Conservation (phyloP, 2,329 filamentous ascomycete genomes). For the Colletotrichum eremochloae region DNA sequence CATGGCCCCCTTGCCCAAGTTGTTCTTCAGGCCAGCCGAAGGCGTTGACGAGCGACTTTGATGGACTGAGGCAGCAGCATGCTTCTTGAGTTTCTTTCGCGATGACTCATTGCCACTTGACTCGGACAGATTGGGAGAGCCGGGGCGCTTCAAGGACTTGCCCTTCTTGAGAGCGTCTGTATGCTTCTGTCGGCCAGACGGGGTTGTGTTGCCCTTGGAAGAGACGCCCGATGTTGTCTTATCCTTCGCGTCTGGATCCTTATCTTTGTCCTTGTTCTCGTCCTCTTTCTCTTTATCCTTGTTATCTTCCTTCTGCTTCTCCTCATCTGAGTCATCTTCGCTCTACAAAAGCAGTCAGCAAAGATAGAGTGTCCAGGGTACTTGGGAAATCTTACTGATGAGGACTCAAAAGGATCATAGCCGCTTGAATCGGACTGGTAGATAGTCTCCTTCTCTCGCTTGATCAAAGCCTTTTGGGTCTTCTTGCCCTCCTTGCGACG, state of each 20-base stretch:
- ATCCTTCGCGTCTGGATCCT: slow-evolving; percentile 71
- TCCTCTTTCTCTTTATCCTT: slow-evolving; percentile 50
- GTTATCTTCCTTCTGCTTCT: slow-evolving; percentile 51
- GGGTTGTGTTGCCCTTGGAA: slow-evolving; percentile 76
- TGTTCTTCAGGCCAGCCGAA: slow-evolving; percentile 58
- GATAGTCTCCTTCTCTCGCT: slow-evolving; percentile 87
- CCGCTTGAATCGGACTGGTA: slow-evolving; percentile 79
- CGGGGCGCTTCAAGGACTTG: slow-evolving; percentile 82
- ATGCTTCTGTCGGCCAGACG: slow-evolving; percentile 62
- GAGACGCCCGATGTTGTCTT: slow-evolving; percentile 69
- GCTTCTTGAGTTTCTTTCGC: slow-evolving; percentile 84
- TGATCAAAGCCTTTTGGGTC: slow-evolving; percentile 84
- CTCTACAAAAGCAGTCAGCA: slow-evolving; percentile 54
- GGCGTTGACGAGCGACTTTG: slow-evolving; percentile 70
- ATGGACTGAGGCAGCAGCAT: slow-evolving; percentile 60
- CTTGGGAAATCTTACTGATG: slow-evolving; percentile 48
- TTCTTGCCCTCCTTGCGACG: slow-evolving; percentile 80
- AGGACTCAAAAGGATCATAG: slow-evolving; percentile 55
- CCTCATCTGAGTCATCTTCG: slow-evolving; percentile 60
- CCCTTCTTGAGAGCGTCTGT: slow-evolving; percentile 65
- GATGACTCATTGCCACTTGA: slow-evolving; percentile 92
- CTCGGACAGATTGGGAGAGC: slow-evolving; percentile 89
- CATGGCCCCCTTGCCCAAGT: slow-evolving; percentile 68
- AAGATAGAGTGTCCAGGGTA: background rate
- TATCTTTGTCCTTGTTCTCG: slow-evolving; percentile 69